phyloP scores from a whole-genome alignment of 2,329 filamentous ascomycete genomes.

The Aspergillus chevalieri region DNA sequence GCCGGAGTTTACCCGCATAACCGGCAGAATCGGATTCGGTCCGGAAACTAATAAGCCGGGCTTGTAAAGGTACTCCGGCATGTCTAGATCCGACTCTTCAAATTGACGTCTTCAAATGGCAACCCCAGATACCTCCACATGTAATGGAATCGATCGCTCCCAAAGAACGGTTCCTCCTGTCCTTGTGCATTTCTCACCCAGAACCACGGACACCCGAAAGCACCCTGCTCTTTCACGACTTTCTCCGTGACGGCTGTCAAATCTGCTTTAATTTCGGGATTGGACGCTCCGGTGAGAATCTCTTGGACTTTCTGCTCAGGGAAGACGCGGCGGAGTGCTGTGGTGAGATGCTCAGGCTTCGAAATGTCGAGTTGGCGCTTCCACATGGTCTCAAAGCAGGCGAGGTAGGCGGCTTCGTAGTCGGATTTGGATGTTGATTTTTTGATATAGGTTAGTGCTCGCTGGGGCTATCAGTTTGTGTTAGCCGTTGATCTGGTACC shows the following conservation, averaged over 20 bases:
- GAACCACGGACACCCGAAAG: constrained; percentile 73
- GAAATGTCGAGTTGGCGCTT: constrained; percentile 54
- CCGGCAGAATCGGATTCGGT: too few species aligned
- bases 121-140: constrained; percentile 63
- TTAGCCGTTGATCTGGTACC: neutral
- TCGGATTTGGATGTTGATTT: constrained; percentile 42
- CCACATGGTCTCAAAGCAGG: constrained; percentile 60
- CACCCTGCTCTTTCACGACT: constrained; percentile 55
- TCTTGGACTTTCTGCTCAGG: constrained; percentile 43
- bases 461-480: constrained; percentile 48
- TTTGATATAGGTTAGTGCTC: constrained; percentile 63
- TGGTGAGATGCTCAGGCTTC: constrained; percentile 49
- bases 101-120: constrained; percentile 26
- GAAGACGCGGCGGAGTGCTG: constrained; percentile 27
- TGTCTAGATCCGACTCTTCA: constrained; percentile 8
- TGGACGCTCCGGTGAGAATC: constrained; percentile 50
- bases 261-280: constrained; percentile 47
- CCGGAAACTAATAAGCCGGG: too few species aligned
- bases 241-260: constrained; percentile 55
- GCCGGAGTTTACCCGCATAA: too few species aligned
- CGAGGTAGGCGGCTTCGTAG: constrained; percentile 51
- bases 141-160: constrained; percentile 61
- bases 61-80: neutral
- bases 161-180: constrained; percentile 64
- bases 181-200: constrained; percentile 54